Base-by-base conservation (phyloP, 306 rosid genomes). In the Prunus mongolica region DNA sequence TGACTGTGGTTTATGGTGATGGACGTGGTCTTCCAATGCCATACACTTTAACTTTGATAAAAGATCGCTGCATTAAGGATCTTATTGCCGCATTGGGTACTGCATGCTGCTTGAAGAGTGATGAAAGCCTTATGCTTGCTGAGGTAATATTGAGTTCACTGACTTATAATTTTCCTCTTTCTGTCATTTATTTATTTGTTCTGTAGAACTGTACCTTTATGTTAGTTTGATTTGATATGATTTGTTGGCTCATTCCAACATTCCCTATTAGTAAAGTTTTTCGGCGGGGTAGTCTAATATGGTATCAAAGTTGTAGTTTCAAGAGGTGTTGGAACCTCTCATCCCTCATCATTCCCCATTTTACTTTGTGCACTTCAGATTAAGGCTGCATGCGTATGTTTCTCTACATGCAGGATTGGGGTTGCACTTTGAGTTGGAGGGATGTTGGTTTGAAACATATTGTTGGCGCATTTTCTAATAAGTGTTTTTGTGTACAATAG, bases 1-100 rank as follows among this genome's bases (percentile, higher is more conserved):
- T 92, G 61, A 93, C 97, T 61, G 88, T 96, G 75, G 84, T 93
- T 68, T 89, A 89, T 82, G 90, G 89, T 52, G 97, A 96, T 76
- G 99, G 99, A 81, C 81, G 86, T 74, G 88, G 85, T 76, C 98
- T 92, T 79, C 99, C 99, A 71, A 91, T 91, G 93, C 98, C 98
- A 3, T 91, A 78, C 80, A 91, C 96, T 20, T 93, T 92, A 74
- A 83, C 83, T 56, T 86, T 89, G 76, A 80, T 82, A 66, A 96
- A 89, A 83, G 90, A 91, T 79, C 96, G 90, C 55, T 84, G 80
- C 82, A 82, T 83, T 72, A 88, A 89, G 80, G 98, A 96, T 85
- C 99, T 96, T 85, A 72, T 77, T 68, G 81, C 72, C 63, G 88
- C 93, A 76, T 84, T 96, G 87, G 83, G 78, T 69, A 54, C 75